Evolutionary conservation across 345 rosid genomes (phyloP).

Genomic region (thale cress (Arabidopsis thaliana)): DNA sequence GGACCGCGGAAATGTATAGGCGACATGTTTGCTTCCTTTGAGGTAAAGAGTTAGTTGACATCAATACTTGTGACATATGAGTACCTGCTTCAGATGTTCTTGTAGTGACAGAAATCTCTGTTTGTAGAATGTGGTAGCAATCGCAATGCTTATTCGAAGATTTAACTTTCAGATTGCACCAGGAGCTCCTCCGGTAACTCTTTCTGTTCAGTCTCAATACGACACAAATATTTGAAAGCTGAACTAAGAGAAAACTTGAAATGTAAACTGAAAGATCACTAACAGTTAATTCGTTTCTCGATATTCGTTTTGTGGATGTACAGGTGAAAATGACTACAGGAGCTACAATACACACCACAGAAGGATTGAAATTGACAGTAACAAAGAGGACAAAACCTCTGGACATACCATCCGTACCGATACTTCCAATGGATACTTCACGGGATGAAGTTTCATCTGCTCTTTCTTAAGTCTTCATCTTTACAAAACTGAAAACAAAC

Average conservation of each 20-base stretch:
- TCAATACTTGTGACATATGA: conserved; percentile 1
- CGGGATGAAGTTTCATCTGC: conserved; percentile 65
- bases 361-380: conserved; percentile 76
- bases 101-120: conserved; percentile 10
- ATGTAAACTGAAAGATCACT: not conserved
- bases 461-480: conserved; percentile 39
- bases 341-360: conserved; percentile 93
- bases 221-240: not conserved
- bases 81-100: conserved; percentile 15
- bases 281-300: not conserved
- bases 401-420: conserved; percentile 50
- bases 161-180: conserved; percentile 79
- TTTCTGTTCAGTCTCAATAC: conserved; percentile 4
- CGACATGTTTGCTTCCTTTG: conserved; percentile 93
- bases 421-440: conserved; percentile 46
- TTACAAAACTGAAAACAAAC: conserved; percentile 17
- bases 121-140: conserved; percentile 76
- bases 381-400: conserved; percentile 64
- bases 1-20: conserved; percentile 97
- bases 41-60: conserved; percentile 55
- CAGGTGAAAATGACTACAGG: conserved; percentile 95
- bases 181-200: conserved; percentile 79
- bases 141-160: conserved; percentile 85
- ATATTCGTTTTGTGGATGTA: conserved; percentile 26
- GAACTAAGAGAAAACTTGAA: not conserved